phyloP scores from a whole-genome alignment of 495 filamentous ascomycete genomes.

The Cenococcum geophilum region DNA sequence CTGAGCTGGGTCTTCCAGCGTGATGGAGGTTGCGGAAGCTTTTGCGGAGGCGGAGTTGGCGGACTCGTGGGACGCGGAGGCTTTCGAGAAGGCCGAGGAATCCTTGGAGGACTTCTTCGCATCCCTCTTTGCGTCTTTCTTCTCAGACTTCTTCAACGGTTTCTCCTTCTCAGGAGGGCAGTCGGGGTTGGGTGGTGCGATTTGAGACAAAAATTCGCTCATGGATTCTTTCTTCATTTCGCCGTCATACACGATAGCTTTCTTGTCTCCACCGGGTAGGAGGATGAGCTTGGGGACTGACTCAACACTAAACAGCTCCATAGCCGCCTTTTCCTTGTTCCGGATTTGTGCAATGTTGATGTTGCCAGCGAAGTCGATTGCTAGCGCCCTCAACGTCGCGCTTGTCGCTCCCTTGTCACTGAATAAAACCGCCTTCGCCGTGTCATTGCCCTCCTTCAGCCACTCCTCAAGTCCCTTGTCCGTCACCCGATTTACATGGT shows the following conservation, averaged over 20 bases:
- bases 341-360: constrained; percentile 80
- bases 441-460: constrained; percentile 63
- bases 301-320: constrained; percentile 66
- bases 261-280: constrained; percentile 63
- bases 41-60: constrained; percentile 37
- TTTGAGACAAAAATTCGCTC: constrained; percentile 75
- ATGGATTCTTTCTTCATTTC: constrained; percentile 81
- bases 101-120: constrained; percentile 34
- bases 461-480: constrained; percentile 76
- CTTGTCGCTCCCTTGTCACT: constrained; percentile 88
- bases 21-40: constrained; percentile 39
- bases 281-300: constrained; percentile 78
- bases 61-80: constrained; percentile 42
- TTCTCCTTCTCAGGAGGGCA: constrained; percentile 48
- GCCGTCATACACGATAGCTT: constrained; percentile 69
- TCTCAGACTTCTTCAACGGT: constrained; percentile 45
- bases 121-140: constrained; percentile 42
- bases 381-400: constrained; percentile 72
- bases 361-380: constrained; percentile 83
- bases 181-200: constrained; percentile 66
- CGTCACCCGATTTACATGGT: constrained; percentile 75
- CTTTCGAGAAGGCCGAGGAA: constrained; percentile 35
- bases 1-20: constrained; percentile 40
- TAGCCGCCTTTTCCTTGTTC: constrained; percentile 67
- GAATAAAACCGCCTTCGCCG: constrained; percentile 84